phyloP scores from a whole-genome alignment of 495 filamentous ascomycete genomes.

The Cercophora sp. region DNA sequence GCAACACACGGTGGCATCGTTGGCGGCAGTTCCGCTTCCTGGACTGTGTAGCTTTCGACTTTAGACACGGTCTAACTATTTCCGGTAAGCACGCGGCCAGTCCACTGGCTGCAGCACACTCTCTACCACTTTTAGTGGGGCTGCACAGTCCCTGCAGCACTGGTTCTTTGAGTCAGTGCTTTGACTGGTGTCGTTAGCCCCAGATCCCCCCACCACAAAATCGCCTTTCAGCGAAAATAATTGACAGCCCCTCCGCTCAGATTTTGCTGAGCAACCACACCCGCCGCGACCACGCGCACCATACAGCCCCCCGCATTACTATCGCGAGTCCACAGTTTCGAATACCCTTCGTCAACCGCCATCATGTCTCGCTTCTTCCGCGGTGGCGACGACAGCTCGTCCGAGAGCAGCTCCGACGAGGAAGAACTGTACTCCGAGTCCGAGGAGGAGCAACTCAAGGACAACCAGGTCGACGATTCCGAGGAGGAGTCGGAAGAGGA shows the following conservation, averaged over 20 bases:
- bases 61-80: background rate
- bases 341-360: constrained; percentile 17
- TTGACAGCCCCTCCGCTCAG: constrained; percentile 30
- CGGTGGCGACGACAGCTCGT: constrained; percentile 83
- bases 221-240: constrained; percentile 34
- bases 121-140: background rate
- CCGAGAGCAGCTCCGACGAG: constrained; percentile 79
- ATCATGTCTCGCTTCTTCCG: constrained; percentile 97
- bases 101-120: too few species aligned
- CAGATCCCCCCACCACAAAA: constrained; percentile 36
- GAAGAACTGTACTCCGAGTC: constrained; percentile 82
- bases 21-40: too few species aligned
- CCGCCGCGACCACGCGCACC: constrained; percentile 18
- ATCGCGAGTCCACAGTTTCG: constrained; percentile 4
- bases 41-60: too few species aligned
- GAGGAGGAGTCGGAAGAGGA: constrained; percentile 46
- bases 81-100: background rate
- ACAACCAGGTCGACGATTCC: constrained; percentile 43
- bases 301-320: constrained; percentile 5
- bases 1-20: too few species aligned
- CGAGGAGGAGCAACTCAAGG: constrained; percentile 47
- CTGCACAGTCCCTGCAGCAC: background rate
- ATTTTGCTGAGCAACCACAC: constrained; percentile 21
- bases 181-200: constrained; percentile 22
- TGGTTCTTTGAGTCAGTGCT: constrained; percentile 11